Base-by-base conservation (phyloP, 208 protist species). In the Trypanosoma conorhini region DNA sequence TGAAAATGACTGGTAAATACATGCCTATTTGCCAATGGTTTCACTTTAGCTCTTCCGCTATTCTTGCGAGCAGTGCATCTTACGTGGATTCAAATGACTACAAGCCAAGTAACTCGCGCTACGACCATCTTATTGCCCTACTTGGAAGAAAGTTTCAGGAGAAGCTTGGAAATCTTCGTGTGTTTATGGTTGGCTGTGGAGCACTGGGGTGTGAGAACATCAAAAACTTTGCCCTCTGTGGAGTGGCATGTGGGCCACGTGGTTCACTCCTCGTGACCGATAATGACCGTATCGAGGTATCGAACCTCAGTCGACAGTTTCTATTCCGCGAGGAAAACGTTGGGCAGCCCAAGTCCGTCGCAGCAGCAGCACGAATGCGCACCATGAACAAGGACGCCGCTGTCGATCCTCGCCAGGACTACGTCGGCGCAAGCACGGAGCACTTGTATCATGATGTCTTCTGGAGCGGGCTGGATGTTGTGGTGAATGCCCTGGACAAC, bases 401-500 rank as follows among this genome's bases (percentile, higher is more conserved):
- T 52, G 79, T 97, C 21, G 83, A 89, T 46, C 64, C 87, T 10
- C 79, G 89, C 0, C 87, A 95, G 76, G 93, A 97, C 54, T 94
- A 93, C 62, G 93, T 99, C 30, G 98, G 97, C 12, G 24, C 78
- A 22, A 96, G 96, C 17, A 99, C 98, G 10, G 98, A 99, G 80
- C 77, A 97, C 68, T 44, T 96, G 12, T 99, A 98, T 77, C 87
- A 95, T 50, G 98, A 99, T 71, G 72, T 74, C 2, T 99, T 99
- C 82, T 99, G 93, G 89, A 72, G 81, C 17, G 62, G 38, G 0
- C 89, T 99, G 1, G 90, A 97, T 76, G 88, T 96, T 38, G 97
- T 99, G 5, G 93, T 93, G 60, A 99, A 99, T 78, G 99, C 99
- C 17, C 92, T 99, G 19, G 99, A 99, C 81, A 99, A 99, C 83